phyloP scores from a whole-genome alignment of 2,329 filamentous ascomycete species.

The Neocatenulostroma microsporum region DNA sequence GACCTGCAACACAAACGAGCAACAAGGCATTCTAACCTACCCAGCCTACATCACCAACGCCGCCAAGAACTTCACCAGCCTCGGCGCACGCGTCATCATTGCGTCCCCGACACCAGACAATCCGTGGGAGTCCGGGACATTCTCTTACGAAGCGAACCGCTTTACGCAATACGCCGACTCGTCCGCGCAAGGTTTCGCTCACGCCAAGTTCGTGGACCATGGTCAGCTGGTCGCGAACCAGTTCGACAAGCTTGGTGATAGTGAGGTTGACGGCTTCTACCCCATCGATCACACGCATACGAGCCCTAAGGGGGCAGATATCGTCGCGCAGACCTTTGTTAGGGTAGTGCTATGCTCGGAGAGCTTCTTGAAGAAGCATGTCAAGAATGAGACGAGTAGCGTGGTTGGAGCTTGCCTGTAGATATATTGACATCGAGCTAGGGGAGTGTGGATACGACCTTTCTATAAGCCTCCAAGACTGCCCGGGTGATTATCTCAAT shows the following conservation, averaged over 20 bases:
- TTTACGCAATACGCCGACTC: slow-evolving; percentile 51
- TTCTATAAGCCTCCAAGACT: no score
- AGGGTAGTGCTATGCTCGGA: slow-evolving; percentile 33
- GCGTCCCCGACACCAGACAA: slow-evolving; percentile 56
- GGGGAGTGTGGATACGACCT: no score
- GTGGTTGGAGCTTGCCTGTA: no score
- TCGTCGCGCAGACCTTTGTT: slow-evolving; percentile 51
- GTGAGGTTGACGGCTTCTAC: slow-evolving; percentile 47
- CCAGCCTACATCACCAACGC: slow-evolving; percentile 54
- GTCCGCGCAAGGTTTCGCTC: slow-evolving; percentile 42
- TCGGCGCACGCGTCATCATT: slow-evolving; percentile 55
- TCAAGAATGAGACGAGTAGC: no score
- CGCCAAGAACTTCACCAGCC: slow-evolving; percentile 45
- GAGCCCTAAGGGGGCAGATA: slow-evolving; percentile 47
- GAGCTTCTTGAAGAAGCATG: not conserved
- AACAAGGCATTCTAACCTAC: slow-evolving; percentile 46
- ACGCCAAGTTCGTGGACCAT: slow-evolving; percentile 50
- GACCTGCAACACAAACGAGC: slow-evolving; percentile 1
- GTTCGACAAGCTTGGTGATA: slow-evolving; percentile 44
- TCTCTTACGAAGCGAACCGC: slow-evolving; percentile 40
- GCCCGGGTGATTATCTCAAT: slow-evolving; percentile 49
- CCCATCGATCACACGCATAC: slow-evolving; percentile 59
- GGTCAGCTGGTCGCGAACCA: slow-evolving; percentile 50
- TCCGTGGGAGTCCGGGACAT: slow-evolving; percentile 52
- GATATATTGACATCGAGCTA: no score